Evolutionary conservation across 441 rosid genomes (phyloP), one percentile per base, ranked within the genome.

Genomic region (Cnidoscolus chayamansa): DNA sequence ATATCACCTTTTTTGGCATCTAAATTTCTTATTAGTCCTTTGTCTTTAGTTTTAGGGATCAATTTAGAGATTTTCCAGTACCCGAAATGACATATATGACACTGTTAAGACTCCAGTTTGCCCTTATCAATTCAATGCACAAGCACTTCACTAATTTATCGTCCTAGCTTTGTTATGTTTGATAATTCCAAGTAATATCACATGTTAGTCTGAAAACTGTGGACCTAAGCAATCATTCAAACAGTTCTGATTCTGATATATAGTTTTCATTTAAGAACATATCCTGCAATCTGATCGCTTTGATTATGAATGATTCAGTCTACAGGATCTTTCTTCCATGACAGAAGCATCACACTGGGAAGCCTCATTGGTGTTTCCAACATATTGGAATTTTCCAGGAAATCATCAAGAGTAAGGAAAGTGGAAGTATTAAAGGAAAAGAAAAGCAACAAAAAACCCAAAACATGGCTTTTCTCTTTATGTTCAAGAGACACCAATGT

Each of bases 271-370:
- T 65, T 65, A 11, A 47, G 11, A 48, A 47, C 7, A 20, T 48
- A 65, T 20, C 35, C 8, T 11, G 56, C 49, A 0, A 1, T 25
- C 49, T 57, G 12, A 12, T 57, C 16, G 45, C 9, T 37, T 1
- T 50, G 1, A 43, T 62, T 72, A 60, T 68, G 72, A 58, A 71
- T 61, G 60, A 20, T 77, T 74, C 81, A 91, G 97, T 89, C 94
- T 1, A 87, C 89, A 72, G 92, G 94, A 56, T 90, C 97, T 12
- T 93, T 93, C 82, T 91, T 93, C 84, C 93, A 88, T 16, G 97
- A 93, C 68, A 86, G 77, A 72, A 86, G 89, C 84, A 88, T 82
- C 60, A 90, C 97, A 59, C 82, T 91, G 0, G 98, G 98, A 68
- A 91, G 90, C 78, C 91, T 93, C 0, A 88, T 91, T 10, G 98